These are phyloP conservation scores for Hanseniaspora mollemarum DNA, from an alignment of 805 yeast genomes.

Conservation along the genomic window DNA sequence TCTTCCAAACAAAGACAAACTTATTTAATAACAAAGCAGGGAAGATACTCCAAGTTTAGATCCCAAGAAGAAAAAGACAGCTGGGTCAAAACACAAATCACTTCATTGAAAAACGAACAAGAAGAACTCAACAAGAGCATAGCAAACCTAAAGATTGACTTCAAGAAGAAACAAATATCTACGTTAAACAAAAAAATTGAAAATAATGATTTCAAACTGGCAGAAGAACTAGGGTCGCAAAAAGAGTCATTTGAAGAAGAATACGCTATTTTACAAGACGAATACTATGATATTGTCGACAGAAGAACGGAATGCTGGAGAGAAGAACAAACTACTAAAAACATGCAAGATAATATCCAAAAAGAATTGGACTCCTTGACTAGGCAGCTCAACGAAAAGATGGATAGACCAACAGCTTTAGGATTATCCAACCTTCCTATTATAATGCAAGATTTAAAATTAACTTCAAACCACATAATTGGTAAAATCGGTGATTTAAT, in stretches of 20 bases:
- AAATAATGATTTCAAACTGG: conserved; percentile 27
- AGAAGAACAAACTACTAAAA: conserved; percentile 53
- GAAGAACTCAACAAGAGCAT: conserved; percentile 25
- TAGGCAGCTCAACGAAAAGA: conserved; percentile 53
- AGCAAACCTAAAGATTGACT: conserved; percentile 22
- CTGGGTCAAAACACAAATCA: conserved; percentile 52
- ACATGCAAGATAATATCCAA: conserved; percentile 43
- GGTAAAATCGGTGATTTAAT: conserved; percentile 84
- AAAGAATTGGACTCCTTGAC: conserved; percentile 49
- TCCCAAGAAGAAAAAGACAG: conserved; percentile 48
- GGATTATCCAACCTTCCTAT: conserved; percentile 61
- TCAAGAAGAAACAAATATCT: conserved; percentile 15
- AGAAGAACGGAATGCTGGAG: conserved; percentile 68
- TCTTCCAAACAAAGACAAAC: conserved; percentile 44
- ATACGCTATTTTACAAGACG: conserved; percentile 32
- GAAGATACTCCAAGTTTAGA: conserved; percentile 50
- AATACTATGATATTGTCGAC: conserved; percentile 43
- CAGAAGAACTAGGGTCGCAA: conserved; percentile 33
- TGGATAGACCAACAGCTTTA: conserved; percentile 56
- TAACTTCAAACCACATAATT: conserved; percentile 47
- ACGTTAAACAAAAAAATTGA: conserved; percentile 8
- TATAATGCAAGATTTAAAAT: conserved; percentile 48
- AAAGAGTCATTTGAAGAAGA: conserved; percentile 28
- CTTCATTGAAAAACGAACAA: conserved; percentile 26
- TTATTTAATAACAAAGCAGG: conserved; percentile 56